Conservation (phyloP, 2,329 filamentous ascomycete species). For the Fusarium brevicatenulatum region DNA sequence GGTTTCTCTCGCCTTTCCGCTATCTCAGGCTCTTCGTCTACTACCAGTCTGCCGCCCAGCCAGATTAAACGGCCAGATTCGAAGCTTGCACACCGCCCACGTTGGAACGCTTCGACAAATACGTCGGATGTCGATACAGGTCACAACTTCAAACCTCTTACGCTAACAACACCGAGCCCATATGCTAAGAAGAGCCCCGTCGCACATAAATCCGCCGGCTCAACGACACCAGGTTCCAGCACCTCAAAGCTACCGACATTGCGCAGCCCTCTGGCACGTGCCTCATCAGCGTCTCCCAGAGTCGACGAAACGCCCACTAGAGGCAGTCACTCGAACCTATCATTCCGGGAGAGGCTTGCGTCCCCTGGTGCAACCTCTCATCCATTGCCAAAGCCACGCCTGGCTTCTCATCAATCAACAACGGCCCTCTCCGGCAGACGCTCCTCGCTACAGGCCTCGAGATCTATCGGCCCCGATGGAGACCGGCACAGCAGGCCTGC, state of each 20-base stretch:
- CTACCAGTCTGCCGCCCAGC: slow-evolving; percentile 55
- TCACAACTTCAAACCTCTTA: slow-evolving; percentile 73
- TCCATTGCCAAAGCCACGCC: slow-evolving; percentile 57
- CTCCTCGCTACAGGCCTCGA: slow-evolving; percentile 63
- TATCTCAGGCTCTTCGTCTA: slow-evolving; percentile 59
- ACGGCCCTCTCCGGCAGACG: slow-evolving; percentile 59
- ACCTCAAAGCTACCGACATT: slow-evolving; percentile 60
- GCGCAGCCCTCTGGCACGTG: slow-evolving; percentile 60
- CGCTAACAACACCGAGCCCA: slow-evolving; percentile 67
- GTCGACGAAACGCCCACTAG: slow-evolving; percentile 58
- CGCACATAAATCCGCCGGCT: slow-evolving; percentile 55
- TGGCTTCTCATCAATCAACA: slow-evolving; percentile 57
- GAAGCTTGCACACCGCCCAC: slow-evolving; percentile 67
- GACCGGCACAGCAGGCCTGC: slow-evolving; percentile 58
- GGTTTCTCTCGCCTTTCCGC: slow-evolving; percentile 58
- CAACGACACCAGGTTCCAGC: slow-evolving; percentile 54
- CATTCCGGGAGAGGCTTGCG: slow-evolving; percentile 64
- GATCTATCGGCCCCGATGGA: slow-evolving; percentile 46
- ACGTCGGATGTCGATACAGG: slow-evolving; percentile 71
- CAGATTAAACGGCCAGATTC: slow-evolving; percentile 57
- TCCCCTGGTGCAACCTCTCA: slow-evolving; percentile 62
- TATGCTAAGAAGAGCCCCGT: slow-evolving; percentile 59
- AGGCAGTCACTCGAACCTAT: slow-evolving; percentile 56
- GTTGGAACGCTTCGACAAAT: slow-evolving; percentile 78
- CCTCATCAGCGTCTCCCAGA: slow-evolving; percentile 59